These are phyloP conservation scores for Xylaria grammica DNA, from an alignment of 495 filamentous ascomycete species.

Conservation along the genomic window DNA sequence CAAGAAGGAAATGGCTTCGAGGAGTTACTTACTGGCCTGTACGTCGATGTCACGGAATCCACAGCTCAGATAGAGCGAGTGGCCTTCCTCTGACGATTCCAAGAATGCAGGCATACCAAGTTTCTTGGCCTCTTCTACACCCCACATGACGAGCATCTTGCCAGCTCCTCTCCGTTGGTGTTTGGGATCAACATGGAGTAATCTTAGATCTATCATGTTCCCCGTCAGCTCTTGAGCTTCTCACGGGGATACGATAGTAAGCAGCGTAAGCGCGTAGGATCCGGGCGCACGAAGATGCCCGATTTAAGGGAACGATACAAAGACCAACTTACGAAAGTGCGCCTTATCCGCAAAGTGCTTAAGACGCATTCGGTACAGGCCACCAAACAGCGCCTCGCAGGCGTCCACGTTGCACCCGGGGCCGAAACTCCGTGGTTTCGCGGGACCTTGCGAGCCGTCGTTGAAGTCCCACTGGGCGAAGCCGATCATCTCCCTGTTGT, in stretches of 20 bases:
- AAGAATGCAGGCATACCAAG: conserved; percentile 34
- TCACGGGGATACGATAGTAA: background rate
- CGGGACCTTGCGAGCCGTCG: conserved; percentile 21
- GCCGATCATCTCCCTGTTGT: conserved; percentile 36
- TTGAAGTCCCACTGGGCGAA: conserved; percentile 45
- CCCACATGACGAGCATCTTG: conserved; percentile 30
- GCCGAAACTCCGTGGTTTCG: conserved; percentile 28
- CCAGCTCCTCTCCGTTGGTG: conserved; percentile 33
- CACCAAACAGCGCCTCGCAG: conserved; percentile 40
- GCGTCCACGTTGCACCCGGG: conserved; percentile 35
- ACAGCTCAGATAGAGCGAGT: conserved; percentile 36
- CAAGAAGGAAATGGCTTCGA: background rate
- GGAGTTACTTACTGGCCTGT: background rate
- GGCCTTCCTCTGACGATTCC: conserved; percentile 33
- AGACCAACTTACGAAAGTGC: conserved; percentile 30
- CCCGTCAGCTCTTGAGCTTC: background rate
- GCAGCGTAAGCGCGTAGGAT: background rate
- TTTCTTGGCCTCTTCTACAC: conserved; percentile 30
- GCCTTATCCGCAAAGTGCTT: conserved; percentile 29
- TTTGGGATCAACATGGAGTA: conserved; percentile 34
- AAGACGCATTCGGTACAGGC: conserved; percentile 15
- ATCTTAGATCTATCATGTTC: conserved; percentile 27
- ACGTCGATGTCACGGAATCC: conserved; percentile 37
- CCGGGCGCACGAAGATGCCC: background rate
- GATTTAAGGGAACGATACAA: background rate